Base-by-base conservation (phyloP, 352 stramenopile genomes). In the Phytophthora rubi region DNA sequence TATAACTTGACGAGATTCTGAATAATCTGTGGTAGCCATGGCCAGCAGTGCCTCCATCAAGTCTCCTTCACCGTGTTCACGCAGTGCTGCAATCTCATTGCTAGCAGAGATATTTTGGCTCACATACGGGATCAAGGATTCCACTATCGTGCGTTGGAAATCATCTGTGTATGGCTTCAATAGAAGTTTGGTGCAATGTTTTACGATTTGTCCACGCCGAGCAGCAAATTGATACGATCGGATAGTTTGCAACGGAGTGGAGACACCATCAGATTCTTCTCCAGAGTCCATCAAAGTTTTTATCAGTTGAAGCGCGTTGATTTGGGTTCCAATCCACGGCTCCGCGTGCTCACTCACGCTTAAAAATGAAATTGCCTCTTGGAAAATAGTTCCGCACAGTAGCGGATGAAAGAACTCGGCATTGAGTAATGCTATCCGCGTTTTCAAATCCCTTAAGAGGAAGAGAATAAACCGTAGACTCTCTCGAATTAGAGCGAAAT, bases 371-470 rank as follows among this genome's bases (percentile, higher is more conserved):
- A 73, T 55, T 8, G 60, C 23, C 33, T 65, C 53, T 8, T 23
- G 28, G 16, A 73, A 70, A 54, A 73, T 12, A 5, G 53, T 70
- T 23, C 18, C 37, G 21, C 53, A 51, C 28, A 65, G 44, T 26
- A 65, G 15, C 9, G 67, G 49, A 60, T 65, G 54, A 53, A 73
- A 70, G n/a, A 65, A 62, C 2, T 37, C n/a, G 10, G 48, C n/a
- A 47, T 37, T 32, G 4, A 35, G 58, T 47, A 73, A 23, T 28
- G 44, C 13, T 45, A 6, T 23, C 4, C 53, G 44, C n/a, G 15
- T 60, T 28, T 59, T 13, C 35, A 28, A 26, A 4, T 2, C 9
- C 30, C 18, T 49, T 55, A 4, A 51, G 21, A 73, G 47, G 13
- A 52, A 8, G 4, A 66, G 30, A 12, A 70, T 32, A 8, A 70